Evolutionary conservation across 768 basidiomycete species (phyloP).

Genomic region (Holtermanniella nyarrowii): DNA sequence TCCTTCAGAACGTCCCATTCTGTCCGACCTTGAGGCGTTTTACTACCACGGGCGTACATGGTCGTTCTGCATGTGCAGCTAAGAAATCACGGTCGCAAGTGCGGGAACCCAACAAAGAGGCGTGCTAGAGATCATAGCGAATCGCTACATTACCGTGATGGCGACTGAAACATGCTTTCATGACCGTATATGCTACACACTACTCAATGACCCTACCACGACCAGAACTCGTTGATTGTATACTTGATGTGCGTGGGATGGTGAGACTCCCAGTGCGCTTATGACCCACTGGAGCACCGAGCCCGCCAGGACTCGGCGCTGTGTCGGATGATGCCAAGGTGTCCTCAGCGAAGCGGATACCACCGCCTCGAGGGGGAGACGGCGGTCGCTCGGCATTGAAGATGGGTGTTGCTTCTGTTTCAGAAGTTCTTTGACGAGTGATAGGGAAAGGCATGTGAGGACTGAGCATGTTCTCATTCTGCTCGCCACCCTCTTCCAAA

Average conservation of each 20-base stretch:
- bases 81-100: background rate
- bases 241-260: background rate
- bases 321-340: constrained; percentile 25
- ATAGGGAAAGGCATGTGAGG: constrained; percentile 1
- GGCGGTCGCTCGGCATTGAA: constrained; percentile 8
- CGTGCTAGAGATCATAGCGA: background rate
- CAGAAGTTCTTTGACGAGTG: background rate
- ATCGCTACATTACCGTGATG: background rate
- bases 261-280: background rate
- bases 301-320: constrained; percentile 24
- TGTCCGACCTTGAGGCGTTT: constrained; percentile 18
- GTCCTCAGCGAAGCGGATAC: constrained; percentile 33
- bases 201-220: background rate
- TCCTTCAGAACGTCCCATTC: constrained; percentile 45
- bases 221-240: background rate
- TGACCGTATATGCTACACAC: background rate
- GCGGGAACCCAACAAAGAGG: no score
- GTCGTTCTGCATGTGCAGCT: background rate
- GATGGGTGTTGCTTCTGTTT: constrained; percentile 4
- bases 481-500: background rate
- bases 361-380: constrained; percentile 10
- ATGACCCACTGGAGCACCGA: background rate
- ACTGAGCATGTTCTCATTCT: background rate
- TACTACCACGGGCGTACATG: no score
- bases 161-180: no score